Evolutionary conservation across 164 flowering plant species (phyloP), one percentile per base, ranked within the genome.

Genomic region (Taxillus chinensis): DNA sequence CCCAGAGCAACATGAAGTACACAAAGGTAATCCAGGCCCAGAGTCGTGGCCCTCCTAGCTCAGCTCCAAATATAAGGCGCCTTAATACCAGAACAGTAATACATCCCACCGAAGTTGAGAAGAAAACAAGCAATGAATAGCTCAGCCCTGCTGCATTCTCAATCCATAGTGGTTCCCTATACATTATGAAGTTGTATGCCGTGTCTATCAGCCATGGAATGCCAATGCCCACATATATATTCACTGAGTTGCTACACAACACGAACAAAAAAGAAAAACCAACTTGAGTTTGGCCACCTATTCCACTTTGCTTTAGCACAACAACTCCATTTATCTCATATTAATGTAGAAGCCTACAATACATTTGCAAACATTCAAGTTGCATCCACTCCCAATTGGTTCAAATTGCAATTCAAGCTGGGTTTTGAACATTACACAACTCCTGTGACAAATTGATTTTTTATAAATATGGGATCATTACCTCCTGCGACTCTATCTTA

Each of bases 151-250:
- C 72, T 4, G 92, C 91, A 65, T 89, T 83, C 65, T 83, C 43
- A 61, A 90, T 79, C 51, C 68, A 57, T 64, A 88, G 63, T 7
- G 96, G 86, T 68, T 90, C 81, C 59, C 68, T 68, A 59, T 85
- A 86, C 3, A 74, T 92, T 3, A 87, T 43, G 77, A 63, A 86
- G 71, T 92, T 92, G 85, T 92, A 90, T 16, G 78, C 48, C 5
- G 98, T 86, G 70, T 85, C 71, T 17, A 92, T 87, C 72, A 92
- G 83, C 98, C 98, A 92, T 12, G 96, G 98, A 51, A 89, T 59
- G 40, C 96, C 96, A 56, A 92, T 90, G 48, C 96, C 98, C 15
- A 90, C 80, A 54, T 92, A 88, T 45, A 92, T 90, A 67, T 92
- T 90, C 70, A 92, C 96, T 0, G 98, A 87, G 70, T 90, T 92